Percentiles rank a stretch among this genome's conserved stretches.
phyloP scores from a whole-genome alignment of 2,329 filamentous ascomycete species.

The Camptophora hylomeconis region DNA sequence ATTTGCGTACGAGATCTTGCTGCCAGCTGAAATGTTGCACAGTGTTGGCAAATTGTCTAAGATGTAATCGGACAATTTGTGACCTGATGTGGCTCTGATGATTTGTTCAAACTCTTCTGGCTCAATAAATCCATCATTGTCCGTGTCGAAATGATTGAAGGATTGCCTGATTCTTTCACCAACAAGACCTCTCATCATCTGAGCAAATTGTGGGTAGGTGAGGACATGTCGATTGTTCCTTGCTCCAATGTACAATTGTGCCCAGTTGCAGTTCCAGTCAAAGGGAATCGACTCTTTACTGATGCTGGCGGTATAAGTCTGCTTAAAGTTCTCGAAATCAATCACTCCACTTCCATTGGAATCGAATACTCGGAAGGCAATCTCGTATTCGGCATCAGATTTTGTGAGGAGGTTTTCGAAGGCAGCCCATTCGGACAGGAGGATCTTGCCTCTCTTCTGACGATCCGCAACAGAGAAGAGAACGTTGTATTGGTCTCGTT shows the following conservation, averaged over 20 bases:
- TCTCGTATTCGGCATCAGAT: constrained; percentile 96
- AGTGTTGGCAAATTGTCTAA: constrained; percentile 81
- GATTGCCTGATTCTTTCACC: constrained; percentile 93
- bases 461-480: constrained; percentile 87
- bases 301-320: constrained; percentile 78
- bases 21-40: constrained; percentile 84
- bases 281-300: constrained; percentile 76
- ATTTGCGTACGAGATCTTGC: constrained; percentile 94
- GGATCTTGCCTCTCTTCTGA: constrained; percentile 58
- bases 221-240: constrained; percentile 80
- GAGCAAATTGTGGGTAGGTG: constrained; percentile 92
- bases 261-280: constrained; percentile 96
- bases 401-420: constrained; percentile 92
- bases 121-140: constrained; percentile 88
- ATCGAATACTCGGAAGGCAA: constrained; percentile 94
- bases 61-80: constrained; percentile 95
- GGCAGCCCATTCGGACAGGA: constrained; percentile 72
- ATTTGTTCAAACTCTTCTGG: constrained; percentile 95
- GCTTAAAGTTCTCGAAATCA: constrained; percentile 78
- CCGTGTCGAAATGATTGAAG: constrained; percentile 81
- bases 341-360: constrained; percentile 70
- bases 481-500: constrained; percentile 85
- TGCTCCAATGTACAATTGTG: constrained; percentile 79
- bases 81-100: constrained; percentile 78
- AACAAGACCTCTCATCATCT: constrained; percentile 93